Conservation (phyloP, 2,329 filamentous ascomycete species). For the Colletotrichum australisinense region DNA sequence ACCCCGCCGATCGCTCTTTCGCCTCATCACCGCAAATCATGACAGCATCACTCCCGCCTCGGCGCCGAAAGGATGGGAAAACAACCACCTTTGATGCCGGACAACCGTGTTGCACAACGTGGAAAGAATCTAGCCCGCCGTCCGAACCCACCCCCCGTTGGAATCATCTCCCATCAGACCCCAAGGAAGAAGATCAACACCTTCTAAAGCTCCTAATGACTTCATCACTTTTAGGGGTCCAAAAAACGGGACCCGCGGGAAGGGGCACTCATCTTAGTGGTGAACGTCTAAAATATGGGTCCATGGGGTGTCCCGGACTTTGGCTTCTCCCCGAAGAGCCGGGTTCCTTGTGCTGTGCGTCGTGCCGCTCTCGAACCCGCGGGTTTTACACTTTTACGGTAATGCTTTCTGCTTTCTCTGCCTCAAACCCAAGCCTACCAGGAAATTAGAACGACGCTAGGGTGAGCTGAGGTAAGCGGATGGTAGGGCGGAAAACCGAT, state of each 20-base stretch:
- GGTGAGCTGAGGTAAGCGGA: background rate
- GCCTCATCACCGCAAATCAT: background rate
- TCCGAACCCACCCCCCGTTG: background rate
- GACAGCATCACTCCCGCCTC: background rate
- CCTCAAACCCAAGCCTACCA: background rate
- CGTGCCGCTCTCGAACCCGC: background rate
- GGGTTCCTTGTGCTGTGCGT: background rate
- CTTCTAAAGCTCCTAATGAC: background rate
- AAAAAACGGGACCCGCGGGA: background rate
- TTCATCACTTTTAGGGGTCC: constrained; percentile 3
- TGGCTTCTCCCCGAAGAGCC: constrained; percentile 28
- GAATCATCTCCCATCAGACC: background rate
- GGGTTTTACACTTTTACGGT: background rate
- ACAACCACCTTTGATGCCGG: background rate
- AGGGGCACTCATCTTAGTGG: background rate
- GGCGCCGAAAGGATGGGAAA: background rate
- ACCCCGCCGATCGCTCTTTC: background rate
- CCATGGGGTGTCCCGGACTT: constrained; percentile 19
- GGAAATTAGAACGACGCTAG: background rate
- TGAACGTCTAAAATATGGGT: constrained; percentile 2
- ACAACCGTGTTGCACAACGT: background rate
- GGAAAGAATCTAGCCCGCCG: background rate
- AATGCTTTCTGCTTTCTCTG: too few species aligned
- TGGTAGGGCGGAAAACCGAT: background rate
- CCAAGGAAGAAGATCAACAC: background rate